A percentile compares a stretch with the other conserved stretches of the same genome.
Evolutionary conservation across 352 stramenopile species (phyloP).

Genomic region (Phytopythium oedochilum): DNA sequence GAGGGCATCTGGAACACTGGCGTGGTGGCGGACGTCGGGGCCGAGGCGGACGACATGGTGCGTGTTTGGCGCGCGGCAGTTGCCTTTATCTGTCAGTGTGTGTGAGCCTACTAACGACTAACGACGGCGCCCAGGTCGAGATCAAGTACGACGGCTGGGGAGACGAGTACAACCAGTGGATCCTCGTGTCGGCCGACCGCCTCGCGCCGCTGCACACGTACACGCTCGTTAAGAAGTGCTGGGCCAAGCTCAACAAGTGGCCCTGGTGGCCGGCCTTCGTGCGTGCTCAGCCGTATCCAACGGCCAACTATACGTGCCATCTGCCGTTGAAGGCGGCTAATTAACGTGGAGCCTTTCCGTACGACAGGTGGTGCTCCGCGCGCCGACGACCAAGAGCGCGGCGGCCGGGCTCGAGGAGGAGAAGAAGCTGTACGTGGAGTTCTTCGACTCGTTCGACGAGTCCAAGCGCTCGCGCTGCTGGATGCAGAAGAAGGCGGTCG

Average conservation of each 20-base stretch:
- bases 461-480: constrained; percentile 73
- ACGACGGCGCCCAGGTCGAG: constrained; percentile 56
- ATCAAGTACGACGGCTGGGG: constrained; percentile 84
- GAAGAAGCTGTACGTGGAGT: constrained; percentile 80
- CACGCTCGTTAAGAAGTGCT: constrained; percentile 84
- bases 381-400: constrained; percentile 48
- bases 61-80: background rate
- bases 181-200: constrained; percentile 43
- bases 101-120: too few relatives aligned
- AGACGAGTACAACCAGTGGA: constrained; percentile 81
- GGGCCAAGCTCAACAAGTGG: constrained; percentile 81
- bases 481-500: constrained; percentile 82
- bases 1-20: constrained; percentile 85
- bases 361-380: constrained; percentile 59
- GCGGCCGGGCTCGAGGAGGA: constrained; percentile 53
- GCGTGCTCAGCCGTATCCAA: constrained; percentile 4
- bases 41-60: constrained; percentile 53
- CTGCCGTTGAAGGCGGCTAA: too few relatives aligned
- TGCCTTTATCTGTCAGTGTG: too few relatives aligned
- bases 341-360: too few relatives aligned
- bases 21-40: constrained; percentile 56
- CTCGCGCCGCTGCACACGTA: constrained; percentile 76
- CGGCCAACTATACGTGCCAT: background rate
- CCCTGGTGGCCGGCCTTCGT: constrained; percentile 81
- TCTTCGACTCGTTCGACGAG: constrained; percentile 75